phyloP scores from a whole-genome alignment of 257 asterid genomes.

The Fraxinus pennsylvanica region DNA sequence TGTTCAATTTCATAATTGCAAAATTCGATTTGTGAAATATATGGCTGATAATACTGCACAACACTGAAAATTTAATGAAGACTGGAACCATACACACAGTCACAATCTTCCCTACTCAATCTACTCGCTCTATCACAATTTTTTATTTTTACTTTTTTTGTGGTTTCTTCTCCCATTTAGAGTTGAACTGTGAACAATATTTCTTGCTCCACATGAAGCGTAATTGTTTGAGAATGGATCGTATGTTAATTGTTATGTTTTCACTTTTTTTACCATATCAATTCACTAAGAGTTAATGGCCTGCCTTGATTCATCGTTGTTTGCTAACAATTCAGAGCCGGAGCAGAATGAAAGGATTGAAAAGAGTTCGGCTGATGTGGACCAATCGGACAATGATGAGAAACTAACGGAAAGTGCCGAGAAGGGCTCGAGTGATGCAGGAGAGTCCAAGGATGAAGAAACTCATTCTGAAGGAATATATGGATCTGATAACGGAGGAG shows the following conservation, averaged over 20 bases:
- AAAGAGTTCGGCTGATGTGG: slow-evolving; percentile 41
- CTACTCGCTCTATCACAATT: not conserved
- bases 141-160: not conserved
- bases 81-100: not conserved
- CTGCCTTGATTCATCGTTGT: slow-evolving; percentile 18
- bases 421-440: slow-evolving; percentile 44
- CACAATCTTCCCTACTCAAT: not conserved
- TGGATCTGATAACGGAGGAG: slow-evolving; percentile 50
- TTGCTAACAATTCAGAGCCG: slow-evolving; percentile 37
- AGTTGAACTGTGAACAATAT: not conserved
- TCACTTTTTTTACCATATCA: not conserved
- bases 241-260: not conserved
- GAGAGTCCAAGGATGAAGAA: slow-evolving; percentile 47
- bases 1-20: not conserved
- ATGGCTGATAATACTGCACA: not conserved
- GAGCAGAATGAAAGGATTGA: slow-evolving; percentile 34
- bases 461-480: slow-evolving; percentile 52
- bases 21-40: not conserved
- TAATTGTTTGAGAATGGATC: not conserved
- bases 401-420: slow-evolving; percentile 45
- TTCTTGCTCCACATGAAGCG: not conserved
- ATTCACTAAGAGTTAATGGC: slow-evolving; percentile 1
- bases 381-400: slow-evolving; percentile 40
- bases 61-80: not conserved
- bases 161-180: not conserved